phyloP scores from a whole-genome alignment of 2,329 filamentous ascomycete genomes.

The Myotisia sp. region DNA sequence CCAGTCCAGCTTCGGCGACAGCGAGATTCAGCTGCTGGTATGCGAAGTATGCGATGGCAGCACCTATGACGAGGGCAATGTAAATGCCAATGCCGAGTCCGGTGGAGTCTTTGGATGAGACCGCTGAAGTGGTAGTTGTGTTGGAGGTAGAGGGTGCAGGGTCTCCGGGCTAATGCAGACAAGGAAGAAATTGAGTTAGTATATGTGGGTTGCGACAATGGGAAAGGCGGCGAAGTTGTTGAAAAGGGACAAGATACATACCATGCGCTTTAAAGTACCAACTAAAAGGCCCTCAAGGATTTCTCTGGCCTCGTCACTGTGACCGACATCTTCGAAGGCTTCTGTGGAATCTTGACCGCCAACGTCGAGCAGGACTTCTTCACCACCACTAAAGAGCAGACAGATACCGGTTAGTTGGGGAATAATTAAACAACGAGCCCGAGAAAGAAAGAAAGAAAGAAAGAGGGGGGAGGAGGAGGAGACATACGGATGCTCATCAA shows the following conservation, averaged over 20 bases:
- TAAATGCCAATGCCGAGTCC: slow-evolving; percentile 65
- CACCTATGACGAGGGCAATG: slow-evolving; percentile 64
- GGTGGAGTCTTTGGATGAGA: slow-evolving; percentile 21
- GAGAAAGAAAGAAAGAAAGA: neutral
- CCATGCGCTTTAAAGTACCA: slow-evolving; percentile 65
- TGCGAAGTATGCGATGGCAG: slow-evolving; percentile 58
- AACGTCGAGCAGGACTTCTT: slow-evolving; percentile 94
- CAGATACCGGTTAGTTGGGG: slow-evolving; percentile 15
- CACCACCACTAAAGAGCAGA: slow-evolving; percentile 60
- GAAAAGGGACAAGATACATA: slow-evolving; percentile 32
- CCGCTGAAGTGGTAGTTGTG: slow-evolving; percentile 31
- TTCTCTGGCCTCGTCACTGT: slow-evolving; percentile 96
- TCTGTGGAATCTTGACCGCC: slow-evolving; percentile 92
- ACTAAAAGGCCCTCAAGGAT: slow-evolving; percentile 66
- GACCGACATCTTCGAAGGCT: slow-evolving; percentile 97
- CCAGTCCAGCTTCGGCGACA: no score
- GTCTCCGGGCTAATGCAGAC: slow-evolving; percentile 49
- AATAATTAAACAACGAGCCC: neutral
- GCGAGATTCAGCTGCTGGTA: slow-evolving; percentile 86
- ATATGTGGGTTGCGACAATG: neutral
- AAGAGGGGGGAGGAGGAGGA: slow-evolving; percentile 3
- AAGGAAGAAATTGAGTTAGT: slow-evolving; percentile 1
- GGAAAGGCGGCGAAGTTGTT: no score
- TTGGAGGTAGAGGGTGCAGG: slow-evolving; percentile 47
- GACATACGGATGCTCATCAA: slow-evolving; percentile 88